Base-by-base conservation (phyloP, 495 filamentous ascomycete species). In the Sordaria brevicollis region DNA sequence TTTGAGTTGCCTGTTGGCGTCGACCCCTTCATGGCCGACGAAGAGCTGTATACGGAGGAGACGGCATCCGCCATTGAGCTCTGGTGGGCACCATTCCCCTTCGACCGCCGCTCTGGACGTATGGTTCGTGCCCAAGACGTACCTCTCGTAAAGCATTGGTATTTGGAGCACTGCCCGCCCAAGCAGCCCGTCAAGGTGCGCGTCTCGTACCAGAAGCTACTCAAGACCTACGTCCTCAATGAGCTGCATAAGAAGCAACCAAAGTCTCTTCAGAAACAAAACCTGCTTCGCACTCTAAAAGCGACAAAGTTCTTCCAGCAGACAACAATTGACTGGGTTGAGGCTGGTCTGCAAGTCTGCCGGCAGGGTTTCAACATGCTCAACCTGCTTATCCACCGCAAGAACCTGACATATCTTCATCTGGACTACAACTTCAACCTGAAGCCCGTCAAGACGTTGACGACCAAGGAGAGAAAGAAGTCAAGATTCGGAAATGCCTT, bases 391-490 rank as follows among this genome's bases (percentile, higher is more conserved):
- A 99, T 99, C 74, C 96, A 99, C 78, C 88, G 96, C 70, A 99
- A 99, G 87, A 98, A 98, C 78, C 83, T 99, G 70, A 99, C 96
- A 6, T 99, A 99, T 81, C 87, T 99, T 43, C 96, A 99, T 85
- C 86, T 99, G 33, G 96, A 99, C 75, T 99, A 98, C 83, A 99
- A 99, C 82, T 99, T 99, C 85, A 99, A 99, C 82, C 78, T 99
- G 77, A 99, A 99, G 83, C 96, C 96, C 9, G 94, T 99, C 71
- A 99, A 99, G 81, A 99, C 96, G 0, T 78, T 99, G 78, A 99
- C 96, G 0, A 99, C 95, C 21, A 99, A 99, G 81, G 96, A 99
- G 84, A 91, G 96, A 66, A 99, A 99, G 86, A 99, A 99, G 88
- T 98, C 95, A 31, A 91, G 96, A 57, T 99, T 99, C 74, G 96